These are phyloP conservation scores for carrot (Daucus carota) DNA, from an alignment of 129 eudicot genomes.

Conservation along the genomic window DNA sequence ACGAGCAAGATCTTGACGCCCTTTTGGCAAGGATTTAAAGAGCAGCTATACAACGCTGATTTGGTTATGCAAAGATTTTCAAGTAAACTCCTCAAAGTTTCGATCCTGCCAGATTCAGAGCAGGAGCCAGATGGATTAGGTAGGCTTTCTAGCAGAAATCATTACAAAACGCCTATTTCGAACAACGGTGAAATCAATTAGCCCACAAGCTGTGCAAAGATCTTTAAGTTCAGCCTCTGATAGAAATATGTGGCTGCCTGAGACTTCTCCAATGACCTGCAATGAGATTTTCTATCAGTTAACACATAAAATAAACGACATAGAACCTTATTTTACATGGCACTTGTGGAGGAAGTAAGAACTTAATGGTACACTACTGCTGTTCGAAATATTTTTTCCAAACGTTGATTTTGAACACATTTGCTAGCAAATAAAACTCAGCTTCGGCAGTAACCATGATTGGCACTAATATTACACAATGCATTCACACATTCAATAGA, in stretches of 20 bases:
- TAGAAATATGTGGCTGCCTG: conserved; percentile 68
- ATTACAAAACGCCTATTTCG: conserved; percentile 69
- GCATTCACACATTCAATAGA: not conserved
- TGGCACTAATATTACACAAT: not conserved
- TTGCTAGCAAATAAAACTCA: not conserved
- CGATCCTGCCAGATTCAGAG: not conserved
- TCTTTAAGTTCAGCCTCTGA: conserved; percentile 74
- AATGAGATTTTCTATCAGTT: no score
- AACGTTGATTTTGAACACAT: not conserved
- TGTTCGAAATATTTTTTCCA: not conserved
- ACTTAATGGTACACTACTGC: not conserved
- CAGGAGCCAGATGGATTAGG: conserved; percentile 10
- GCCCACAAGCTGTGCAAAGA: conserved; percentile 64
- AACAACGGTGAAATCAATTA: conserved; percentile 45
- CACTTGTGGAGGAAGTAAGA: not conserved
- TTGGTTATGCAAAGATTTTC: conserved; percentile 34
- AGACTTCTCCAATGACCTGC: conserved; percentile 52
- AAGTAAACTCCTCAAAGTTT: conserved; percentile 27
- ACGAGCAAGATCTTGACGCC: conserved; percentile 16
- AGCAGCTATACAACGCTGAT: conserved; percentile 36
- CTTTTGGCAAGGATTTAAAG: conserved; percentile 59
- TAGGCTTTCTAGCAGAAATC: conserved; percentile 76
- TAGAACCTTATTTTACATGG: not conserved
- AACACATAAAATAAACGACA: not conserved
- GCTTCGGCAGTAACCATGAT: not conserved